Conservation (phyloP, 768 basidiomycete genomes). For the Lyophyllum decastes region DNA sequence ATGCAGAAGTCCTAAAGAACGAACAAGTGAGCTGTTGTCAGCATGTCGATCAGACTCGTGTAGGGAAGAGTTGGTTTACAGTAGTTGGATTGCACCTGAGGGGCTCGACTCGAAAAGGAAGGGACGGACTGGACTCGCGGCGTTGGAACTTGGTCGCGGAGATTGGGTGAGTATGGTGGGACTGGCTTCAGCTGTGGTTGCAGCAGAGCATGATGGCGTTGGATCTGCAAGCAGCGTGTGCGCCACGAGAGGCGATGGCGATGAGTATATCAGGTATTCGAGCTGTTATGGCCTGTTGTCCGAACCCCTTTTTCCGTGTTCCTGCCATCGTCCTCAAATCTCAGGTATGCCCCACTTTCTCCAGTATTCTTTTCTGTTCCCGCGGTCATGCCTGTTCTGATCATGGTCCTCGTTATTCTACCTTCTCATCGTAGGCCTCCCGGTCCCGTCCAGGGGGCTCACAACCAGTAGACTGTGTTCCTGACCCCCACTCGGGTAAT, state of each 20-base stretch:
- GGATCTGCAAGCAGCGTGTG: conserved; percentile 4
- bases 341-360: not conserved
- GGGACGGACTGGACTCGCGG: conserved; percentile 2
- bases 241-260: conserved; percentile 10
- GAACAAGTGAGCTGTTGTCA: not conserved
- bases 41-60: not conserved
- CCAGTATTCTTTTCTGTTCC: not conserved
- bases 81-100: too few relatives aligned
- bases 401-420: conserved; percentile 13
- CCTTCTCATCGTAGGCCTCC: conserved; percentile 5
- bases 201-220: not conserved
- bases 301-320: conserved; percentile 2
- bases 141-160: conserved; percentile 10
- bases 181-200: not conserved
- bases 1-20: not conserved
- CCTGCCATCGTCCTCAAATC: conserved; percentile 3
- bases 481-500: conserved; percentile 5
- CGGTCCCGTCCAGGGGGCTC: conserved; percentile 8
- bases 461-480: not conserved
- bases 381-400: not conserved
- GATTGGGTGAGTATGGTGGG: not conserved
- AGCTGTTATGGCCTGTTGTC: conserved; percentile 15
- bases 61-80: too few relatives aligned
- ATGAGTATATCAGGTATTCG: not conserved
- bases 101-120: conserved; percentile 8